Evolutionary conservation across 2,329 filamentous ascomycete species (phyloP).

Genomic region (Aspergillus thermomutatus): DNA sequence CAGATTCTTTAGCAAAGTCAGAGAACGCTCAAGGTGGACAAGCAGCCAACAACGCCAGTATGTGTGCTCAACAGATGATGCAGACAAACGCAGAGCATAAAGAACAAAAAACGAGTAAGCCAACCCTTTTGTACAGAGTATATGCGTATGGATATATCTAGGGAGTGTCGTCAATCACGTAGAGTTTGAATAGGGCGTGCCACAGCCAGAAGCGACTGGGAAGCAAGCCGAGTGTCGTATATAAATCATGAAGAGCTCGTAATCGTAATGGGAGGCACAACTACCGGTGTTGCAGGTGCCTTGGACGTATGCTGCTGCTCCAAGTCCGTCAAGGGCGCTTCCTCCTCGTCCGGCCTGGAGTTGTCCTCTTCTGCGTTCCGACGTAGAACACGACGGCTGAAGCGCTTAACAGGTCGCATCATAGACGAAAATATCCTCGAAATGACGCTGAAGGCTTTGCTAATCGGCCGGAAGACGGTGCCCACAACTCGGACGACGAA

Average conservation of each 20-base stretch:
- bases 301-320: constrained; percentile 13
- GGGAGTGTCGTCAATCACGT: background rate
- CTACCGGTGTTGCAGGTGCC: constrained; percentile 19
- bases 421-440: constrained; percentile 22
- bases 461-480: constrained; percentile 45
- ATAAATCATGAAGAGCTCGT: constrained; percentile 26
- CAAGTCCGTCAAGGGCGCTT: constrained; percentile 9
- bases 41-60: background rate
- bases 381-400: constrained; percentile 10
- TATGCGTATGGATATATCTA: background rate
- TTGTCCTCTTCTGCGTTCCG: background rate
- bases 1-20: background rate
- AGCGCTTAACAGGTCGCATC: constrained; percentile 23
- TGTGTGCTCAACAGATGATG: background rate
- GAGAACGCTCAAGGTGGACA: background rate
- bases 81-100: background rate
- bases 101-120: background rate
- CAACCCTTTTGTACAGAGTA: background rate
- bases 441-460: constrained; percentile 27
- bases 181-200: background rate
- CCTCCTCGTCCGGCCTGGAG: constrained; percentile 15
- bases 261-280: constrained; percentile 39
- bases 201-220: background rate
- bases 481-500: constrained; percentile 55
- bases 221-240: background rate